A percentile compares a stretch with the other conserved stretches of the same genome.
Conservation (phyloP, 2,329 filamentous ascomycete species). For the Calonectria montana region DNA sequence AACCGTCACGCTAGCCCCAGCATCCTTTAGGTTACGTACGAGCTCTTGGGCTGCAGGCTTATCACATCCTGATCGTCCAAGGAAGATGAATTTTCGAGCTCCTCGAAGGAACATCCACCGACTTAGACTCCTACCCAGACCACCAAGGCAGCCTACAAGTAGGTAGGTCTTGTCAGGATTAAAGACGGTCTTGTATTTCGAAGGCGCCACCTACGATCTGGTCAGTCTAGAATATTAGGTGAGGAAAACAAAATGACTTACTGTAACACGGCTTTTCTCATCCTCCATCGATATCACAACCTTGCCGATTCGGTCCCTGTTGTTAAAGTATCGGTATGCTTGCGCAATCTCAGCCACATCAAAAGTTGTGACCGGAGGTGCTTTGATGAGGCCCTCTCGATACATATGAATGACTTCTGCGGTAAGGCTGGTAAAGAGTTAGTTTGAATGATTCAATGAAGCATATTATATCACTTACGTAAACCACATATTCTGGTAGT, state of each 20-base stretch:
- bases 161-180: slow-evolving; percentile 16
- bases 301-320: not conserved
- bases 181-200: not conserved
- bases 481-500: not conserved
- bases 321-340: slow-evolving; percentile 1
- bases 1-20: not conserved
- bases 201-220: not conserved
- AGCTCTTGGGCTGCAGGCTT: slow-evolving; percentile 33
- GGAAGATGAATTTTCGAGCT: slow-evolving; percentile 40
- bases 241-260: not conserved
- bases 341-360: not conserved
- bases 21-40: slow-evolving; percentile 22
- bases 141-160: slow-evolving; percentile 29
- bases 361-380: not conserved
- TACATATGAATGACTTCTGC: not conserved
- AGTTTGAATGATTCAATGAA: not conserved
- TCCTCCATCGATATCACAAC: not conserved
- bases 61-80: slow-evolving; percentile 38
- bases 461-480: not conserved
- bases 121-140: slow-evolving; percentile 28
- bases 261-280: not conserved
- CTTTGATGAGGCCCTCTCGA: not conserved
- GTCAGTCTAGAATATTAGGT: not conserved
- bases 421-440: not conserved
- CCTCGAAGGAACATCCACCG: slow-evolving; percentile 31